These are phyloP conservation scores for Erucastrum elatum DNA, from an alignment of 345 rosid genomes.

Conservation along the genomic window DNA sequence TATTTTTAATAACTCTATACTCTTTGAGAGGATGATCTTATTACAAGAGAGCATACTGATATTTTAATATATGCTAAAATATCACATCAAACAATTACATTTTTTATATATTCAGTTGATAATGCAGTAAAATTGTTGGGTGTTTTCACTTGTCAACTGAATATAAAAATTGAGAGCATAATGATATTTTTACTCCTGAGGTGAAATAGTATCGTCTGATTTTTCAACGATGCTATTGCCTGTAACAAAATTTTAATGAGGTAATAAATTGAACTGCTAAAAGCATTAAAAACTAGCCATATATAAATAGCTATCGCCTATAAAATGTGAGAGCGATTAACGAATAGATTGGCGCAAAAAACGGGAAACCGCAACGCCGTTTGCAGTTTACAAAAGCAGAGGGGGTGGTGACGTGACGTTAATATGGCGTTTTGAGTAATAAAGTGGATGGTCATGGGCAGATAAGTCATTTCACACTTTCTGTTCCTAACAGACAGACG, in stretches of 20 bases:
- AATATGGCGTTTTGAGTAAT: conserved; percentile 39
- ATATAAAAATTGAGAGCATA: no score
- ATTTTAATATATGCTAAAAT: no score
- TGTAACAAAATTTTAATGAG: neutral
- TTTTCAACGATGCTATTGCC: neutral
- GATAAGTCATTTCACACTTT: conserved; percentile 31
- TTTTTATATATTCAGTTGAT: neutral
- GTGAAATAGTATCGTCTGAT: neutral
- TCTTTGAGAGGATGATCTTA: neutral
- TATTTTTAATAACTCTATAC: neutral
- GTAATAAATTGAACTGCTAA: neutral
- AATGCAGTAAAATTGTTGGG: neutral
- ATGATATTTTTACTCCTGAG: no score
- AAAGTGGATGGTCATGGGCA: conserved; percentile 30
- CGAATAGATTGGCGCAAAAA: conserved; percentile 14
- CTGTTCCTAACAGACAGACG: conserved; percentile 84
- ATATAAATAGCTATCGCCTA: neutral
- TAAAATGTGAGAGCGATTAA: neutral
- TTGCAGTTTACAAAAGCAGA: conserved; percentile 23
- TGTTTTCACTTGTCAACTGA: neutral
- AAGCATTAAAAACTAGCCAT: neutral
- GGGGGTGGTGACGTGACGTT: conserved; percentile 23
- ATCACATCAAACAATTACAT: neutral
- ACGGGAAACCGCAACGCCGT: conserved; percentile 44
- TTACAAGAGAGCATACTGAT: no score